Base-by-base conservation (phyloP, 108 stramenopile genomes). In the Mayamaea pseudoterrestris region DNA sequence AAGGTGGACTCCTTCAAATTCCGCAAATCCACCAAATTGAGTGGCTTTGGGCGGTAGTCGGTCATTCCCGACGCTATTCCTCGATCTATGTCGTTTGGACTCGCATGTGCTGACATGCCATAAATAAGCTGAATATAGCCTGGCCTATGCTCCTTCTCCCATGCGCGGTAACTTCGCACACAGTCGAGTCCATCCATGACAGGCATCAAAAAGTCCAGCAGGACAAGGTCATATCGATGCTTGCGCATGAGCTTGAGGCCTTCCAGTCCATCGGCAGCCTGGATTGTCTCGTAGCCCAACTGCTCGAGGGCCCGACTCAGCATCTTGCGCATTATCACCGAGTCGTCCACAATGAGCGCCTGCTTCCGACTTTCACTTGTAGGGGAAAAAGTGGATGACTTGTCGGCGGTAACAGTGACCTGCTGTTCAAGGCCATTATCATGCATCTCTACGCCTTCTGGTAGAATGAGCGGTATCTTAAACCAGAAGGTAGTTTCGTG, bases 141-240 rank as follows among this genome's bases (percentile, higher is more conserved):
- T 6, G 69, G 62, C 2, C 75, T 30, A 29, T 69, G 37, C 1
- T 43, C 27, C 24, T 36, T 53, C 52, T 80, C 83, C 78, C 83
- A 78, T 30, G 55, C 35, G n/a, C 83, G 50, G 43, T 64, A 76
- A 23, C 74, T 66, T 54, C 66, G 61, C 42, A 74, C 69, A 46
- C 78, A 68, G 35, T 83, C 78, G 8, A 80, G 24, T 16, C 86
- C 86, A 43, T 83, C 81, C 67, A 80, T 69, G 8, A 83, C 65
- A 11, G 86, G 86, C 86, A 88, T 88, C 25, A 80, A 48, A 47
- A 82, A 78, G 42, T 83, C 78, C 26, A 68, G 68, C 9, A 88
- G 22, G 14, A 78, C 77, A 17, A 88, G 14, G 52, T 83, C 79
- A 44, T 72, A 88, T 0, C 44, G 24, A 12, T 35, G 47, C n/a